Conservation (phyloP, 805 yeast species). For the Nakazawaea pomicola region DNA sequence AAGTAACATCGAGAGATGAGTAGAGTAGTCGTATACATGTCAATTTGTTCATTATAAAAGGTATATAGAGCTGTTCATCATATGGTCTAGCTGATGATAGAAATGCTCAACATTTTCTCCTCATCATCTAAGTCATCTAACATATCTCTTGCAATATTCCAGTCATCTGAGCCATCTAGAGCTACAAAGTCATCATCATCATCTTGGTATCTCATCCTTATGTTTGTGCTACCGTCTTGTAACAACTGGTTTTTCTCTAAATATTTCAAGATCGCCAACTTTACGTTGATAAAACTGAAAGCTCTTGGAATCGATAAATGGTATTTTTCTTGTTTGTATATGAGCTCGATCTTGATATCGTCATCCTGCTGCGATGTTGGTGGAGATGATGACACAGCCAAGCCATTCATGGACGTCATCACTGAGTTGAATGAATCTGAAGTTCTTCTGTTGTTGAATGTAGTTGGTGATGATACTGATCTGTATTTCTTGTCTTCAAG, state of each 20-base stretch:
- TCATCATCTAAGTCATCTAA: slow-evolving; percentile 45
- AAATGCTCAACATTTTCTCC: slow-evolving; percentile 25
- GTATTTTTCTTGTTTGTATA: slow-evolving; percentile 48
- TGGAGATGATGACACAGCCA: slow-evolving; percentile 4
- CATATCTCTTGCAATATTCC: slow-evolving; percentile 79
- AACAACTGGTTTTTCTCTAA: slow-evolving; percentile 45
- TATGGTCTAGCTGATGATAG: slow-evolving; percentile 3
- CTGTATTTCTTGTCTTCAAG: slow-evolving; percentile 23
- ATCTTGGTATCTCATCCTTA: slow-evolving; percentile 75
- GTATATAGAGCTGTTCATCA: neutral
- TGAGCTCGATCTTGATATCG: slow-evolving; percentile 33
- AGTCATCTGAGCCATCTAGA: slow-evolving; percentile 81
- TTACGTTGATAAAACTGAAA: slow-evolving; percentile 45
- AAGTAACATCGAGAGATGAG: too few relatives aligned
- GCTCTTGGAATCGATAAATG: slow-evolving; percentile 58
- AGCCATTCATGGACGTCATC: slow-evolving; percentile 6
- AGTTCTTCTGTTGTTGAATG: slow-evolving; percentile 2
- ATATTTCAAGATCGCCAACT: slow-evolving; percentile 54
- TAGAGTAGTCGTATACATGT: too few relatives aligned
- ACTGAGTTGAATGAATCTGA: slow-evolving; percentile 5
- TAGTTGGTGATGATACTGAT: slow-evolving; percentile 28
- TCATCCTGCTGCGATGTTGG: slow-evolving; percentile 23
- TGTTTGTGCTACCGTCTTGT: slow-evolving; percentile 23
- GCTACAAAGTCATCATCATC: slow-evolving; percentile 94
- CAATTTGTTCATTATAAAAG: too few relatives aligned